Percentiles rank a stretch among this genome's conserved stretches.
Conservation (phyloP, 2,329 filamentous ascomycete species). For the Coniochaeta ligniaria region DNA sequence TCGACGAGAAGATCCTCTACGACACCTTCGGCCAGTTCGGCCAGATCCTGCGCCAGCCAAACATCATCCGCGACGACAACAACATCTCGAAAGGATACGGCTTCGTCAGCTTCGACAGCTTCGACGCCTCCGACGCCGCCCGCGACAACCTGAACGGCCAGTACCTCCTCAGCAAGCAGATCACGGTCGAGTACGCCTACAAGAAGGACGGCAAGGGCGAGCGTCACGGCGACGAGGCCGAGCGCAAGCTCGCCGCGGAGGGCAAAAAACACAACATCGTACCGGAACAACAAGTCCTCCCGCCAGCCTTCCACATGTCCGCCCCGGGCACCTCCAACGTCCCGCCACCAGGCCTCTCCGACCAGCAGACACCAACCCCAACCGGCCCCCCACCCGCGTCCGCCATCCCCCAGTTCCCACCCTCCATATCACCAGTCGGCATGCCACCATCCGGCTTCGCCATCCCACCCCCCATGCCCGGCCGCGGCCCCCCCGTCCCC, state of each 20-base stretch:
- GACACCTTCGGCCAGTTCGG: constrained; percentile 93
- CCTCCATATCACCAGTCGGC: constrained; percentile 7
- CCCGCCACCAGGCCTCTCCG: constrained; percentile 4
- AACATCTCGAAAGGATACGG: constrained; percentile 92
- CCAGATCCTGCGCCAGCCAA: constrained; percentile 73
- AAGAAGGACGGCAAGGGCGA: constrained; percentile 99
- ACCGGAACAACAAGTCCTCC: constrained; percentile 69
- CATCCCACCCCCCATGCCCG: constrained; percentile 11
- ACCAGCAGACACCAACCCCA: neutral
- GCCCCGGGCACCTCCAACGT: constrained; percentile 17
- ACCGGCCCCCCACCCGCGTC: neutral
- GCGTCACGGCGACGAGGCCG: constrained; percentile 88
- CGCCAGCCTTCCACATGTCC: constrained; percentile 60
- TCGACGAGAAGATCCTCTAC: constrained; percentile 92
- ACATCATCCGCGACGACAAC: constrained; percentile 84
- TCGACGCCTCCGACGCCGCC: constrained; percentile 88
- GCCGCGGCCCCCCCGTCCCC: neutral
- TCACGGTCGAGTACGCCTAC: constrained; percentile 96
- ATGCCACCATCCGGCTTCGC: constrained; percentile 3
- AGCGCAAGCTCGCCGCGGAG: constrained; percentile 83
- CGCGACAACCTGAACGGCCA: constrained; percentile 91
- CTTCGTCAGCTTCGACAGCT: constrained; percentile 88
- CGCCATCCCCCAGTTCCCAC: constrained; percentile 3
- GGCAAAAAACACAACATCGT: constrained; percentile 92
- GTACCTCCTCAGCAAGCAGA: constrained; percentile 94